Evolutionary conservation across 2,329 filamentous ascomycete species (phyloP), one percentile per base, ranked within the genome.

Genomic region (Xylariaceae sp.): DNA sequence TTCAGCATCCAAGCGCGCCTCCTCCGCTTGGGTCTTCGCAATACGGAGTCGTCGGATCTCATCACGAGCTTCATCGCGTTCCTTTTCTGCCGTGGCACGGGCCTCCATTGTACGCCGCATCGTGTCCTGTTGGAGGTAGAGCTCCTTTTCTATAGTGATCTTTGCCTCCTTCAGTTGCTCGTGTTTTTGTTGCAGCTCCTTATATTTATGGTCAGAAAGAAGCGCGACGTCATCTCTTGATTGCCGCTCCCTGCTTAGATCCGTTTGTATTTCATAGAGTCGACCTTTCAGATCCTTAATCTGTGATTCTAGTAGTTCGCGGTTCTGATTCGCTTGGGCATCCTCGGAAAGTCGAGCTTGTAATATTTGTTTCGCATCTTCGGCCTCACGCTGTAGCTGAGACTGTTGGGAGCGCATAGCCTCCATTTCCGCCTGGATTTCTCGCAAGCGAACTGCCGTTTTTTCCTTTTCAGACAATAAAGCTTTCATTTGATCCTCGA

Each of bases 121-220:
- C 10, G 89, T 88, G 67, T 99, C 92, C 70, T 96, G 92, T 67
- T 97, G 92, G 5, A 89, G 87, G 68, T 97, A 97, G 69, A 99
- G 86, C 71, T 97, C 92, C 70, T 96, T 97, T 71, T 99, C 92
- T 59, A 99, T 96, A 44, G 86, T 95, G 64, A 96, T 96, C 71
- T 99, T 99, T 26, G 90, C 86, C 59, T 96, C 91, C 64, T 96
- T 96, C 32, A 97, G 78, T 32, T 84, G 82, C 47, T 95, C 86
- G 63, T 85, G 95, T 61, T 97, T 91, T 22, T 92, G 85, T 67
- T 92, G 86, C 56, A 99, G 77, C 47, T 86, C 83, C 42, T 88
- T 79, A 64, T 86, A 89, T 68, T 94, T 95, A 72, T 96, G 92
- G 62, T 96, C 91, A 4, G 89, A 85, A 53, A 97, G 86, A 62